Percentiles rank a stretch among this genome's conserved stretches.
Evolutionary conservation across 805 yeast species (phyloP).

Genomic region (Allodekkera sacchari): DNA sequence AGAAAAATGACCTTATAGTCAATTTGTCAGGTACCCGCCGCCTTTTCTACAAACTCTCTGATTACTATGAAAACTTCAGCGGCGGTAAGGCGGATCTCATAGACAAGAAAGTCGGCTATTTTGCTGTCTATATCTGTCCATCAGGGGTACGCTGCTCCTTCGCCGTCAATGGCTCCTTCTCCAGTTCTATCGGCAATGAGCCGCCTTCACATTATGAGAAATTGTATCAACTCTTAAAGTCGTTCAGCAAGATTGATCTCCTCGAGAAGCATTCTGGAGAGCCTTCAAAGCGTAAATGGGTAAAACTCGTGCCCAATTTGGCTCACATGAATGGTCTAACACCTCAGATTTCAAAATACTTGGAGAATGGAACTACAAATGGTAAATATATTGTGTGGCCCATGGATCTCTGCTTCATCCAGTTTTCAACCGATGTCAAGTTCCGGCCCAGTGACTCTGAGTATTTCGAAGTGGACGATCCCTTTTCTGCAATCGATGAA

Average conservation of each 20-base stretch:
- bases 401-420: slow-evolving; percentile 52
- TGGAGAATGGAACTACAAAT: slow-evolving; percentile 20
- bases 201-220: slow-evolving; percentile 35
- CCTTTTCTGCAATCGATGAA: slow-evolving; percentile 21
- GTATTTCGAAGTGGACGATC: slow-evolving; percentile 13
- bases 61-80: slow-evolving; percentile 6
- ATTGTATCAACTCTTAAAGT: slow-evolving; percentile 28
- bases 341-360: slow-evolving; percentile 49
- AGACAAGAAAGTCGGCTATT: slow-evolving; percentile 7
- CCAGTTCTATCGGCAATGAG: slow-evolving; percentile 24
- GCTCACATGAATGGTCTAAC: slow-evolving; percentile 63
- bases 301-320: slow-evolving; percentile 59
- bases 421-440: slow-evolving; percentile 27
- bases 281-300: slow-evolving; percentile 37
- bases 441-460: slow-evolving; percentile 1
- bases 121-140: slow-evolving; percentile 44
- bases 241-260: slow-evolving; percentile 24
- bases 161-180: slow-evolving; percentile 22
- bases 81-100: slow-evolving; percentile 3
- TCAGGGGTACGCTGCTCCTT: slow-evolving; percentile 43
- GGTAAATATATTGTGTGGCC: slow-evolving; percentile 70
- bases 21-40: slow-evolving; percentile 22
- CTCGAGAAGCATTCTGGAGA: slow-evolving; percentile 3
- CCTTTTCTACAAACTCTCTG: slow-evolving; percentile 15
- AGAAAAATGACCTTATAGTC: slow-evolving; percentile 35